Evolutionary conservation across 345 rosid species (phyloP), one percentile per base, ranked within the genome.

Genomic region (Melaleuca alternifolia): DNA sequence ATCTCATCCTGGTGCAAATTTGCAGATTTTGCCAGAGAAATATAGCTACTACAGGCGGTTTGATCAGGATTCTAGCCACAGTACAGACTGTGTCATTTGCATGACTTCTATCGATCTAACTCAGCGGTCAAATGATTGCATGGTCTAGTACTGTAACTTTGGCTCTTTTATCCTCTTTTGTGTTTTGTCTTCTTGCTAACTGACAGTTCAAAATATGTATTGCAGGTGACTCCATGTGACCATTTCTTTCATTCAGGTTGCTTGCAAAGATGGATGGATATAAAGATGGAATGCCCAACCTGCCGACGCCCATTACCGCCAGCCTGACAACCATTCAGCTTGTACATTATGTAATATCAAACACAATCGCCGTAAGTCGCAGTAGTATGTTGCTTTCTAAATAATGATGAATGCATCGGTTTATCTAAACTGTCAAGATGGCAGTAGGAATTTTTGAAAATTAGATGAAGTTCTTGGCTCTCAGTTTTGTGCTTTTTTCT

Each of bases 231-330:
- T 13, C 99, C 99, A 10, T 96, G 99, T 54, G 99, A 96, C 86
- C 99, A 97, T 90, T 95, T 94, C 91, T 97, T 97, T 89, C 99
- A 97, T 87, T 91, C 95, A 5, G 99, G 95, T 85, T 97, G 99
- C 89, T 92, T 97, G 88, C 99, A 94, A 91, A 93, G 98, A 90
- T 97, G 99, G 99, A 97, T 97, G 99, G 99, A 97, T 89, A 93
- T 97, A 90, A 97, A 97, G 92, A 97, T 97, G 99, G 99, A 97
- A 91, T 97, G 99, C 86, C 99, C 99, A 83, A 97, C 99, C 84
- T 97, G 99, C 91, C 96, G 99, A 87, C 96, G 99, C 59, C 87
- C 95, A 6, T 90, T 97, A 76, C 99, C 99, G 41, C 96, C 99
- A 87, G 98, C 97, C 83, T 95, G 91, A 93, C 61, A 79, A 86